Percentiles rank a stretch among this genome's conserved stretches.
These are phyloP conservation scores for Paraleonurus japonicus DNA, from an alignment of 257 asterid genomes.

Conservation along the genomic window DNA sequence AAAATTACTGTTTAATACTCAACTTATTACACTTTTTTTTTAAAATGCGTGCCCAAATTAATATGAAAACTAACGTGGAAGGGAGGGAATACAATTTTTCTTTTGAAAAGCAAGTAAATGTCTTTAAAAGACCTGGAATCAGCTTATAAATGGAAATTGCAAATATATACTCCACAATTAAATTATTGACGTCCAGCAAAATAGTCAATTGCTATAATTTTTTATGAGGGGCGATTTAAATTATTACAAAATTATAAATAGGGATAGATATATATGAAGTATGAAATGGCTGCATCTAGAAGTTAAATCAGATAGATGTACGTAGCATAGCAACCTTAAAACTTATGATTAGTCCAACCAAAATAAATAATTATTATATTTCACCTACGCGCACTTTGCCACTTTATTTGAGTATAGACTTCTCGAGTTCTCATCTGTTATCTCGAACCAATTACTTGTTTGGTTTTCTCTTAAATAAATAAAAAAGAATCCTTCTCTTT, in stretches of 20 bases:
- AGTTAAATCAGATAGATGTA: neutral
- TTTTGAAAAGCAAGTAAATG: no score
- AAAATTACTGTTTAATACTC: no score
- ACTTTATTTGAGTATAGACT: neutral
- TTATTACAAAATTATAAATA: no score
- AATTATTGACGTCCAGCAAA: neutral
- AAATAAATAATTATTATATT: constrained; percentile 8
- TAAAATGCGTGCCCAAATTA: no score
- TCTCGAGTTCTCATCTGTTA: neutral
- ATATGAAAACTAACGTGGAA: no score
- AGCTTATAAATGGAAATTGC: no score
- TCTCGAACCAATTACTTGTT: neutral
- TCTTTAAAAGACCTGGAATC: no score
- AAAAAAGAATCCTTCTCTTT: no score
- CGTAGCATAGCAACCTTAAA: constrained; percentile 4
- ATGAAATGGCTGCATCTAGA: neutral
- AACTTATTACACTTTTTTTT: no score
- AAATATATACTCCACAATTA: neutral
- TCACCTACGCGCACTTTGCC: constrained; percentile 3
- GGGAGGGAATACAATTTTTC: no score
- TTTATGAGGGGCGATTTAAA: neutral
- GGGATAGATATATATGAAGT: neutral
- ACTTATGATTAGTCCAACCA: neutral
- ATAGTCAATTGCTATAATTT: neutral
- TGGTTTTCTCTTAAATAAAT: neutral